These are phyloP conservation scores for Eimeria necatrix DNA, from an alignment of 169 alveolate genomes.

Conservation along the genomic window DNA sequence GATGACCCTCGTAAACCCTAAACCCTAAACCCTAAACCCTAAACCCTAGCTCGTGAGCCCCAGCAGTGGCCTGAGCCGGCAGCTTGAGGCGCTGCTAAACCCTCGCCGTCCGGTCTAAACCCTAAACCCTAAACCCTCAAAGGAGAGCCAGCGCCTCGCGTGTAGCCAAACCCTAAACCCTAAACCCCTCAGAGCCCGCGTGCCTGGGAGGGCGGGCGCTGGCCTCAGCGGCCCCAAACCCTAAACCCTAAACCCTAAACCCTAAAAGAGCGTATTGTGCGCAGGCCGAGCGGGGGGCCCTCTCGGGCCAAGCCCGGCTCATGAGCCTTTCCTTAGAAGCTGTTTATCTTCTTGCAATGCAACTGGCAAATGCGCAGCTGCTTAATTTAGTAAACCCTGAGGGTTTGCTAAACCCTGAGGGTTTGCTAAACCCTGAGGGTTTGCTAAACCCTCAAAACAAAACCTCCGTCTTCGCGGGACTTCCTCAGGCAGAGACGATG, in stretches of 20 bases:
- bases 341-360: background rate
- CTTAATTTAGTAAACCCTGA: background rate
- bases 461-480: too few relatives aligned
- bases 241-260: background rate
- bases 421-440: background rate
- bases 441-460: background rate
- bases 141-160: background rate
- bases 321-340: background rate
- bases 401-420: background rate
- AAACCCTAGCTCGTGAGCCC: too few relatives aligned
- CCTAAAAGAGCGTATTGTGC: background rate
- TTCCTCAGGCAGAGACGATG: too few relatives aligned
- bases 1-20: slow-evolving; percentile 9
- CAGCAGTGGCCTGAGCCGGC: too few relatives aligned
- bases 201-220: background rate
- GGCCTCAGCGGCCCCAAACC: background rate
- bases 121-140: too few relatives aligned
- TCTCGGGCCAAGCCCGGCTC: slow-evolving; percentile 11
- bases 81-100: too few relatives aligned
- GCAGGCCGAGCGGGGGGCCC: slow-evolving; percentile 35
- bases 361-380: slow-evolving; percentile 35
- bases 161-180: background rate
- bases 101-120: too few relatives aligned
- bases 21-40: slow-evolving; percentile 13
- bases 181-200: too few relatives aligned